Base-by-base conservation (phyloP, 108 stramenopile genomes). In the Nitzschia sp. region DNA sequence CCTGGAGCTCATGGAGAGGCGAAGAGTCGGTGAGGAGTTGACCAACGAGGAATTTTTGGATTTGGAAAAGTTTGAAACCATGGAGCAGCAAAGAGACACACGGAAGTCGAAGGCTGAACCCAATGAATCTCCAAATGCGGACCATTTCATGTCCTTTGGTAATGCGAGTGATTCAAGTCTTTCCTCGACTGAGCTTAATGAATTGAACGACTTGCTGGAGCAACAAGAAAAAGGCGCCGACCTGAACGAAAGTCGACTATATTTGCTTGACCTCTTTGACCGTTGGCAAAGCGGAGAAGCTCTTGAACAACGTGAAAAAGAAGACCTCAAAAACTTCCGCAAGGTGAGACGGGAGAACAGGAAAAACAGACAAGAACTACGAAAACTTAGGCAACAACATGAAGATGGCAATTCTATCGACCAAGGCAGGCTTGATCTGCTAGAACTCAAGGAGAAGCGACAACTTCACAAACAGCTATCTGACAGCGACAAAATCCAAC, bases 211-310 rank as follows among this genome's bases (percentile, higher is more conserved):
- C 6, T 55, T 72, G 9, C n/a, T 72, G 12, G 63, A 65, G 11
- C 54, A 22, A 12, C 51, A 72, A 65, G 71, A 64, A 48, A 56
- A 57, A 25, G 63, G 63, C 0, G 61, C 48, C 37, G 63, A 65
- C 12, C 21, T 65, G n/a, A 46, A 73, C 57, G 72, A 58, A 50
- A 64, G 65, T 12, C 72, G 64, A 0, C 56, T 73, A 10, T 65
- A 65, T 14, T 26, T 50, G 43, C 53, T 73, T 10, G 61, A 65
- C 38, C 54, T 73, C 6, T 58, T 64, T 21, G 64, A 73, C 44
- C 40, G 41, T 41, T 73, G 72, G 72, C 63, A 65, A 40, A 65
- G 52, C 65, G 64, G 64, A n/a, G 72, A 73, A 22, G 38, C 22
- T 11, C 61, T 65, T n/a, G 44, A 50, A 25, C 7, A 39, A 10